Conservation (phyloP, 192 early-diverging fungal species). For the Coemansia reversa region DNA sequence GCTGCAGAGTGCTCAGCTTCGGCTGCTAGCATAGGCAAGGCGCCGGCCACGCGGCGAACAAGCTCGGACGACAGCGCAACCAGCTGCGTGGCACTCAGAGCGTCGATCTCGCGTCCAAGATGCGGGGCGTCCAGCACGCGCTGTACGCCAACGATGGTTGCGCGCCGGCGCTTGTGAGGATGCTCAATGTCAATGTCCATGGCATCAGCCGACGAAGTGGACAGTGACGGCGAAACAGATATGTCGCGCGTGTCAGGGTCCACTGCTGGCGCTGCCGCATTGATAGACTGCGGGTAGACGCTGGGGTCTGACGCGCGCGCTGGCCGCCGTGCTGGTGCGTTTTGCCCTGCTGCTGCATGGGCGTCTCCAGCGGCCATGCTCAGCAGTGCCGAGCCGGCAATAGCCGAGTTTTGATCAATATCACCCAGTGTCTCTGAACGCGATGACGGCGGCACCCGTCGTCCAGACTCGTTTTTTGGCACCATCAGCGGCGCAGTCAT, state of each 20-base stretch:
- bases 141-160: slow-evolving; percentile 34
- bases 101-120: slow-evolving; percentile 24
- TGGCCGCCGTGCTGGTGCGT: slow-evolving; percentile 20
- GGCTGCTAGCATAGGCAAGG: slow-evolving; percentile 38
- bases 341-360: slow-evolving; percentile 23
- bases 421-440: slow-evolving; percentile 22
- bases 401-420: slow-evolving; percentile 44
- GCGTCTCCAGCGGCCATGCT: slow-evolving; percentile 51
- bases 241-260: slow-evolving; percentile 50
- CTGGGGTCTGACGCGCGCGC: slow-evolving; percentile 46
- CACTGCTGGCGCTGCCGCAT: slow-evolving; percentile 8
- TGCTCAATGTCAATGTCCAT: slow-evolving; percentile 12
- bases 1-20: slow-evolving; percentile 29
- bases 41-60: slow-evolving; percentile 42
- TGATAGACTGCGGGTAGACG: slow-evolving; percentile 29
- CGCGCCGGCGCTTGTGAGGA: slow-evolving; percentile 36
- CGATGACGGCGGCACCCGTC: neutral
- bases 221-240: slow-evolving; percentile 49
- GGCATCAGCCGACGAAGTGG: slow-evolving; percentile 20
- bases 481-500: slow-evolving; percentile 4
- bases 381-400: slow-evolving; percentile 52
- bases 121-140: slow-evolving; percentile 9
- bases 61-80: slow-evolving; percentile 52
- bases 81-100: slow-evolving; percentile 42
- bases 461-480: slow-evolving; percentile 1